These are phyloP conservation scores for Fraxinus angustifolia DNA, from an alignment of 305 asterid genomes.

Conservation along the genomic window DNA sequence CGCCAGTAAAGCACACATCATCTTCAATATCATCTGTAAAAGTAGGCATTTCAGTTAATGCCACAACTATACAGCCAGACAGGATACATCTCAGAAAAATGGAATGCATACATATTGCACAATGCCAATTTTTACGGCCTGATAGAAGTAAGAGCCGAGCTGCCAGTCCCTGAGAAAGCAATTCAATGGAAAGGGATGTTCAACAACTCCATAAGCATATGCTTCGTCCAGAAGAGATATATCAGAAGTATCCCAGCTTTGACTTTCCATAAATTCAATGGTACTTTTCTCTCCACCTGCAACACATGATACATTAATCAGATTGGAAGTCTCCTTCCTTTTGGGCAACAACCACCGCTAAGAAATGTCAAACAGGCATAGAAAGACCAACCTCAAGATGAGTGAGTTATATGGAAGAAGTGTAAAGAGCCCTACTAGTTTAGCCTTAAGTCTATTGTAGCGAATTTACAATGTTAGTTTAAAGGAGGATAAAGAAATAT, in stretches of 20 bases:
- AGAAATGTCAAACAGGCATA: background rate
- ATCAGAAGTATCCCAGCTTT: conserved; percentile 53
- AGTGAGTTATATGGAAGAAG: background rate
- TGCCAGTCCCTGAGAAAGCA: conserved; percentile 70
- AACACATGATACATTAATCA: conserved; percentile 24
- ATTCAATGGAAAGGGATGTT: conserved; percentile 86
- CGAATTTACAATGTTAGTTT: background rate
- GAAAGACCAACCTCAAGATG: background rate
- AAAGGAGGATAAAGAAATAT: background rate
- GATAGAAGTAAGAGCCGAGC: conserved; percentile 88
- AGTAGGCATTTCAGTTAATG: conserved; percentile 15
- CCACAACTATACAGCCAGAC: conserved; percentile 12
- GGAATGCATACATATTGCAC: conserved; percentile 79
- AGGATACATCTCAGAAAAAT: conserved; percentile 4
- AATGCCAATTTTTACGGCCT: conserved; percentile 91
- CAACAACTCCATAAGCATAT: conserved; percentile 82
- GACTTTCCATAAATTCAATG: conserved; percentile 83
- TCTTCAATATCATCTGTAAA: conserved; percentile 85
- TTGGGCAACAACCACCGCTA: background rate
- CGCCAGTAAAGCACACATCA: conserved; percentile 87
- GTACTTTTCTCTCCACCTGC: conserved; percentile 92
- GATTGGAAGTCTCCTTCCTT: background rate
- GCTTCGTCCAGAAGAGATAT: conserved; percentile 84
- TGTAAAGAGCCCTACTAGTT: background rate
- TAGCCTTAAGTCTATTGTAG: background rate